phyloP scores from a whole-genome alignment of 495 filamentous ascomycete genomes.

The Darksidea phi region DNA sequence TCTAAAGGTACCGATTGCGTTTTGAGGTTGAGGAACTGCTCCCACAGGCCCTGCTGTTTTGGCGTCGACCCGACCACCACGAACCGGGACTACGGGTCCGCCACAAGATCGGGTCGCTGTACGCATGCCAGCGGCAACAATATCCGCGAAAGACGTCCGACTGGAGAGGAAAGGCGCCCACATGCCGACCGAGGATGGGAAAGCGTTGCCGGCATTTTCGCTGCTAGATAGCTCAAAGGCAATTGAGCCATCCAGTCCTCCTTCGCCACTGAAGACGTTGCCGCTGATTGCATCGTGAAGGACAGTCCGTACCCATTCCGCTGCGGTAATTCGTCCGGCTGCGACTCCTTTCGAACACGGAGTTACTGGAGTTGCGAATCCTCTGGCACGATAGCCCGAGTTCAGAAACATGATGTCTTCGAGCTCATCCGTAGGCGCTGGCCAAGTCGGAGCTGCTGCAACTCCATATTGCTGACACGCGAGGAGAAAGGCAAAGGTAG shows the following conservation, averaged over 20 bases:
- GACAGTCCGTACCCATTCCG: conserved; percentile 61
- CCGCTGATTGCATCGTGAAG: conserved; percentile 65
- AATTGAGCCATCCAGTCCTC: conserved; percentile 61
- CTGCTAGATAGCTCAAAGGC: conserved; percentile 53
- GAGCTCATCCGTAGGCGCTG: conserved; percentile 58
- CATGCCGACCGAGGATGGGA: conserved; percentile 55
- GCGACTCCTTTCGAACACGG: conserved; percentile 58
- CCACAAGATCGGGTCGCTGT: conserved; percentile 59
- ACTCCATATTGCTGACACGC: conserved; percentile 22
- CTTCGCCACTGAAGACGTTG: conserved; percentile 49
- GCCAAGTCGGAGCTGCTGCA: conserved; percentile 54
- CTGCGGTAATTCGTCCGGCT: conserved; percentile 55
- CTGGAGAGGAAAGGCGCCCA: conserved; percentile 55
- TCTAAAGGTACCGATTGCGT: conserved; percentile 51
- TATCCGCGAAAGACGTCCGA: conserved; percentile 53
- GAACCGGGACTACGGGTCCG: conserved; percentile 56
- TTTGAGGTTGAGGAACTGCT: conserved; percentile 58
- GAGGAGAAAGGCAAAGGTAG: conserved; percentile 18
- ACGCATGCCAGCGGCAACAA: conserved; percentile 60
- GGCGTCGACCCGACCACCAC: conserved; percentile 57
- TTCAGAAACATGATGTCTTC: conserved; percentile 63
- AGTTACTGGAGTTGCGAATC: conserved; percentile 56
- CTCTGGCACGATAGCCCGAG: conserved; percentile 51
- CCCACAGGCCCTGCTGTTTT: conserved; percentile 50
- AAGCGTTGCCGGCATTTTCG: conserved; percentile 60